Evolutionary conservation across 1,139 yeast genomes (phyloP).

Genomic region (Pichia sp.): DNA sequence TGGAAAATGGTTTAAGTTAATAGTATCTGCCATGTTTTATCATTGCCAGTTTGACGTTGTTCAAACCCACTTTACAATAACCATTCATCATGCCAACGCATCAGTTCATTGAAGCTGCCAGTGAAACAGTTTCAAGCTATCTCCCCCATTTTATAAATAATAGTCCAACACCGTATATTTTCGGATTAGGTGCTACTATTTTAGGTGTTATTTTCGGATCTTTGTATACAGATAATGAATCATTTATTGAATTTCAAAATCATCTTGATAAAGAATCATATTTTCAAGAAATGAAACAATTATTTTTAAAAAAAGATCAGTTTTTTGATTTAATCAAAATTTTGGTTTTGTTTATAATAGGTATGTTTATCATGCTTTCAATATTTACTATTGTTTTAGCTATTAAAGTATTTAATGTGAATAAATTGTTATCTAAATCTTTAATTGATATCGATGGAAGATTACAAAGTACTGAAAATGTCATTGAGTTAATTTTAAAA

Average conservation of each 20-base stretch:
- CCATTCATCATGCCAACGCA: background rate
- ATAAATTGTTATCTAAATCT: background rate
- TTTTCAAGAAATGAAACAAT: slow-evolving; percentile 6
- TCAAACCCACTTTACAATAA: background rate
- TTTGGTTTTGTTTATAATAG: background rate
- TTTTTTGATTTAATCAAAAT: background rate
- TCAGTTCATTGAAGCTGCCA: background rate
- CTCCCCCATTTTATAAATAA: background rate
- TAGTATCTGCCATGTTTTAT: background rate
- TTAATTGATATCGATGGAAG: background rate
- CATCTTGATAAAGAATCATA: slow-evolving; percentile 9
- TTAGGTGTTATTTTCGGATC: slow-evolving; percentile 4
- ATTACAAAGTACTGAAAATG: slow-evolving; percentile 4
- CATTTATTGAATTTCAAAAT: slow-evolving; percentile 7
- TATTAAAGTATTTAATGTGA: background rate
- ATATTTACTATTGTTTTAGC: background rate
- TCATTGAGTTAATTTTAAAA: slow-evolving; percentile 10
- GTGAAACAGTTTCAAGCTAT: background rate
- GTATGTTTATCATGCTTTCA: background rate
- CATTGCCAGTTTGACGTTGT: background rate
- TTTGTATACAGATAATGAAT: slow-evolving; percentile 3
- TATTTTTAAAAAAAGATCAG: slow-evolving; percentile 7
- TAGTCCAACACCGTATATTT: slow-evolving; percentile 1
- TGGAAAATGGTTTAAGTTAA: background rate
- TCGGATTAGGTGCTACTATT: slow-evolving; percentile 8